These are phyloP conservation scores for Geotrichum australiense DNA, from an alignment of 1,139 yeast species.

Conservation along the genomic window DNA sequence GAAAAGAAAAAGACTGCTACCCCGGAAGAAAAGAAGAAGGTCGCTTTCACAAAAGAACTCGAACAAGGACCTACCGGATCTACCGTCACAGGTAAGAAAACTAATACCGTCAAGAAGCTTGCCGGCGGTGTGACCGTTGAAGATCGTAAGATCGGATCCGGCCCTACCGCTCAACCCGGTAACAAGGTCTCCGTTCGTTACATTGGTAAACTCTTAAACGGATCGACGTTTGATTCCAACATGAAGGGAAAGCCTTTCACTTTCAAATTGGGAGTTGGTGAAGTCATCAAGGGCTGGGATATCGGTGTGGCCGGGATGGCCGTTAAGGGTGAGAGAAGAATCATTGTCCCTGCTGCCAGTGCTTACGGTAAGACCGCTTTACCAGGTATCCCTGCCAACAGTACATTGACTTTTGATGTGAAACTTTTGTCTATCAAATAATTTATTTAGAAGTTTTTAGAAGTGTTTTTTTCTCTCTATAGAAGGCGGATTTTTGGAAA, in stretches of 20 bases:
- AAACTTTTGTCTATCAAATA: slow-evolving; percentile 87
- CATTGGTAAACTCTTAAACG: slow-evolving; percentile 95
- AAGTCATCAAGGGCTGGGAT: slow-evolving; percentile 98
- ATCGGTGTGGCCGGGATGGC: slow-evolving; percentile 98
- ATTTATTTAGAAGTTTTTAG: no score
- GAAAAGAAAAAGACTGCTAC: slow-evolving; percentile 79
- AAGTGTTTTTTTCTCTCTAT: not conserved
- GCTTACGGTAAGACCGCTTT: slow-evolving; percentile 92
- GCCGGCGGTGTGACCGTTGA: slow-evolving; percentile 92
- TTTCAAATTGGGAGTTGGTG: slow-evolving; percentile 92
- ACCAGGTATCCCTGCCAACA: slow-evolving; percentile 97
- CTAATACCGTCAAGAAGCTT: slow-evolving; percentile 60
- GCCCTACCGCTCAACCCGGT: slow-evolving; percentile 82
- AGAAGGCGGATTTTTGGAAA: no score
- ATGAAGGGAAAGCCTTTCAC: slow-evolving; percentile 93
- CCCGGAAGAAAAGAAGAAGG: slow-evolving; percentile 71
- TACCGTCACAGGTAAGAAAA: slow-evolving; percentile 31
- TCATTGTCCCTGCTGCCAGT: slow-evolving; percentile 89
- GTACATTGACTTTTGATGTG: slow-evolving; percentile 92
- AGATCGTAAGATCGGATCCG: slow-evolving; percentile 86
- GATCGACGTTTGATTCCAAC: slow-evolving; percentile 94
- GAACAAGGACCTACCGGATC: slow-evolving; percentile 77
- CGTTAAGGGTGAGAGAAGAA: slow-evolving; percentile 98
- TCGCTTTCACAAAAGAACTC: slow-evolving; percentile 79
- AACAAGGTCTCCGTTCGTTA: slow-evolving; percentile 93